Evolutionary conservation across 1,284 basidiomycete species (phyloP).

Genomic region (Tilletia caries): DNA sequence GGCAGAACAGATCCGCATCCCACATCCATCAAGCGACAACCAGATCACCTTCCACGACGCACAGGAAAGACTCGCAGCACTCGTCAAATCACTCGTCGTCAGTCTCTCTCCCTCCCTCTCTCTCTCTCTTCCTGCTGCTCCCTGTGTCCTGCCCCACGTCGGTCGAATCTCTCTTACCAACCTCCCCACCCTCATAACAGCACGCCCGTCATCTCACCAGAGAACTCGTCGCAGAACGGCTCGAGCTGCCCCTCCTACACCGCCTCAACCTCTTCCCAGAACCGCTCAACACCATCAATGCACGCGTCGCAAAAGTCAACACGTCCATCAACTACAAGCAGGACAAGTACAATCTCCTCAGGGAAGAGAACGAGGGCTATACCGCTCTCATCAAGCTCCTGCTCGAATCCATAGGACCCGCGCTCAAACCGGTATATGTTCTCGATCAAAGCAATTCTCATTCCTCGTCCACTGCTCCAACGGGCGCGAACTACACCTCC

Average conservation of each 20-base stretch:
- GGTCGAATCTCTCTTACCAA: neutral
- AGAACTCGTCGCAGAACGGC: constrained; percentile 18
- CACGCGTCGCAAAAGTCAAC: constrained; percentile 44
- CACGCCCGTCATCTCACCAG: constrained; percentile 4
- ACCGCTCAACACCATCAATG: constrained; percentile 30
- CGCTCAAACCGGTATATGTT: constrained; percentile 60
- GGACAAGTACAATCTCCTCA: constrained; percentile 93
- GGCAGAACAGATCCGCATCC: constrained; percentile 12
- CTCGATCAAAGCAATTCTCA: constrained; percentile 8
- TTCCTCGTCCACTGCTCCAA: neutral
- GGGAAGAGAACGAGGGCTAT: constrained; percentile 96
- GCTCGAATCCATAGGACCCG: constrained; percentile 70
- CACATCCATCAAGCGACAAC: constrained; percentile 24
- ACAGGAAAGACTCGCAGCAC: constrained; percentile 19
- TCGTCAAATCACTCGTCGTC: constrained; percentile 7
- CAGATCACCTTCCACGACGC: constrained; percentile 17
- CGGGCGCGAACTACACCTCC: neutral
- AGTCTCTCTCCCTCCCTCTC: constrained; percentile 1
- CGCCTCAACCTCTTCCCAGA: constrained; percentile 35
- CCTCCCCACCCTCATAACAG: neutral
- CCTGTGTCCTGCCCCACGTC: too few relatives aligned
- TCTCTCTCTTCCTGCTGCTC: too few relatives aligned
- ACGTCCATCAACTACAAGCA: constrained; percentile 71
- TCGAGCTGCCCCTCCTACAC: constrained; percentile 37
- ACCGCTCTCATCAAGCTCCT: constrained; percentile 84